Conservation (phyloP, 169 alveolate genomes). For the Eimeria tenella region DNA sequence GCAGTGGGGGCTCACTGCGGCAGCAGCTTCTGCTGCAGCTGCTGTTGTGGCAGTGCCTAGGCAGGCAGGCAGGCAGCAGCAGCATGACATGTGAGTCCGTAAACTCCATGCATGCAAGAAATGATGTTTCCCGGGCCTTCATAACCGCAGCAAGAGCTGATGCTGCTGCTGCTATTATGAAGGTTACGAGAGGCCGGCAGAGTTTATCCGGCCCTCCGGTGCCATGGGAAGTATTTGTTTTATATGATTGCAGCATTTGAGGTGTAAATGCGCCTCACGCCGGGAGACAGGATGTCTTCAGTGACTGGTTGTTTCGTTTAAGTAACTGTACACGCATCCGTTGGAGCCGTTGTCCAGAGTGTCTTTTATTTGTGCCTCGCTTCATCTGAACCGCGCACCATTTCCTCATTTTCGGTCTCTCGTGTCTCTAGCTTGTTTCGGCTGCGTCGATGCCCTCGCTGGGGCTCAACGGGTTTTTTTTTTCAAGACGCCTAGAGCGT, state of each 20-base stretch:
- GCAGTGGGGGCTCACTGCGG: neutral
- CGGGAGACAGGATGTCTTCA: neutral
- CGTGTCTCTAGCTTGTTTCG: too few relatives aligned
- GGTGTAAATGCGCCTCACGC: too few relatives aligned
- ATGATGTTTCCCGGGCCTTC: neutral
- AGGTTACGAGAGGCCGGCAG: neutral
- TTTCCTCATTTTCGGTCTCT: too few relatives aligned
- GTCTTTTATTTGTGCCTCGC: too few relatives aligned
- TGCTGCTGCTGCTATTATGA: neutral
- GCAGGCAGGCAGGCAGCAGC: neutral
- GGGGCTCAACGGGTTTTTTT: too few relatives aligned
- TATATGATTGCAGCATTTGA: too few relatives aligned
- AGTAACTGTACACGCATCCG: neutral
- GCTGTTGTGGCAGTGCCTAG: neutral
- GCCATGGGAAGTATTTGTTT: neutral
- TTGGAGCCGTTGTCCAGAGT: too few relatives aligned
- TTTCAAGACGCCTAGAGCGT: too few relatives aligned
- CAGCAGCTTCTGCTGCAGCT: neutral
- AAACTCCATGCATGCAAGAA: neutral
- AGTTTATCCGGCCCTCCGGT: neutral
- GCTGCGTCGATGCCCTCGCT: too few relatives aligned
- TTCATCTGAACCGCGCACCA: too few relatives aligned
- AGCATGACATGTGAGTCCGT: neutral
- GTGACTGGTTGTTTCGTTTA: neutral
- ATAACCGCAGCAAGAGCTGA: slow-evolving; percentile 5